Evolutionary conservation across 345 rosid species (phyloP).

Genomic region (Pseudoturritis turrita): DNA sequence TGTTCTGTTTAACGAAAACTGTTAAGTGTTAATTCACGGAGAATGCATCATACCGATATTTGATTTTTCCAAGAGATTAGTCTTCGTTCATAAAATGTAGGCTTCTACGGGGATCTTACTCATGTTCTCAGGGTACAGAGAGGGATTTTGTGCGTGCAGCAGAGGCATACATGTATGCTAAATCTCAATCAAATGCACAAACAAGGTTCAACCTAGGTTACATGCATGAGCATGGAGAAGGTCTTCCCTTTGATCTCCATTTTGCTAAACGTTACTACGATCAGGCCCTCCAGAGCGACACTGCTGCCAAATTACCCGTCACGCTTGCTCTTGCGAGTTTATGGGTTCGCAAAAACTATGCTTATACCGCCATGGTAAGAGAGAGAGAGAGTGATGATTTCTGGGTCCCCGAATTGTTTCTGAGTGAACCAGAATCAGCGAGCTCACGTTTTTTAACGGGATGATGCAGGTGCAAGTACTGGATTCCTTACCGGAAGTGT

Average conservation of each 20-base stretch:
- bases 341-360: constrained; percentile 75
- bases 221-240: constrained; percentile 94
- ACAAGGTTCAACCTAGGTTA: constrained; percentile 96
- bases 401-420: not conserved
- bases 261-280: constrained; percentile 92
- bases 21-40: too few species aligned
- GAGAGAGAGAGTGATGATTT: not conserved
- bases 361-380: constrained; percentile 53
- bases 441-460: not conserved
- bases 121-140: constrained; percentile 57
- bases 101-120: not conserved
- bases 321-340: constrained; percentile 69
- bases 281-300: constrained; percentile 68
- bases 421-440: not conserved
- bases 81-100: too few species aligned
- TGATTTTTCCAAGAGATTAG: too few species aligned
- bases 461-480: constrained; percentile 45
- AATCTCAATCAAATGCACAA: constrained; percentile 76
- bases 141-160: constrained; percentile 85
- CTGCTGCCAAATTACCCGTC: constrained; percentile 73
- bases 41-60: too few species aligned
- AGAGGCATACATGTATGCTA: constrained; percentile 91
- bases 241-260: constrained; percentile 84
- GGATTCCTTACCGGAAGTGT: constrained; percentile 76
- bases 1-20: not conserved